Evolutionary conservation across 2,329 filamentous ascomycete species (phyloP).

Genomic region (Emericellopsis atlantica): DNA sequence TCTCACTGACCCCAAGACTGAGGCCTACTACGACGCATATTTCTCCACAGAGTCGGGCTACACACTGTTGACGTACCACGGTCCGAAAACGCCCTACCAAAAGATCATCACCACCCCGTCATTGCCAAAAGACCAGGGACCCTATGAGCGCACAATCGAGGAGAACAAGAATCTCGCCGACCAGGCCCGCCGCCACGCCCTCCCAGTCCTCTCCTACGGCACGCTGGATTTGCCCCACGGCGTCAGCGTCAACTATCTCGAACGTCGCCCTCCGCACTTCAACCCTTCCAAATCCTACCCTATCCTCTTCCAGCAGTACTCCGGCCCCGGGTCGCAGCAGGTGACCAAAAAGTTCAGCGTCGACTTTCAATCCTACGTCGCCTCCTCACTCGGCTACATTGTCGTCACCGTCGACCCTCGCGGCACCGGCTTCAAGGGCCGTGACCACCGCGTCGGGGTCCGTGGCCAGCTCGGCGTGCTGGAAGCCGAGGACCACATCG

Average conservation of each 20-base stretch:
- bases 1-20: slow-evolving; percentile 58
- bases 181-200: slow-evolving; percentile 61
- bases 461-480: slow-evolving; percentile 74
- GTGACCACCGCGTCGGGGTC: slow-evolving; percentile 68
- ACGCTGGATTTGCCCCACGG: slow-evolving; percentile 73
- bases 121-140: slow-evolving; percentile 28
- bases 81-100: slow-evolving; percentile 82
- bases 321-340: slow-evolving; percentile 82
- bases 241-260: slow-evolving; percentile 58
- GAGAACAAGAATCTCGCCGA: slow-evolving; percentile 60
- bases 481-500: slow-evolving; percentile 86
- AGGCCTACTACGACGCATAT: slow-evolving; percentile 70
- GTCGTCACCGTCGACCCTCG: slow-evolving; percentile 91
- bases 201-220: slow-evolving; percentile 73
- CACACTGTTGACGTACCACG: slow-evolving; percentile 70
- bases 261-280: slow-evolving; percentile 85
- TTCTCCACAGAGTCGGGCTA: slow-evolving; percentile 79
- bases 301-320: slow-evolving; percentile 90
- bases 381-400: slow-evolving; percentile 76
- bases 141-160: slow-evolving; percentile 62
- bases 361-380: slow-evolving; percentile 84
- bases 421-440: slow-evolving; percentile 83
- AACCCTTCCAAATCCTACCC: slow-evolving; percentile 75
- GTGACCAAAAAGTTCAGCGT: slow-evolving; percentile 72
- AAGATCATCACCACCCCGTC: slow-evolving; percentile 76